Base-by-base conservation (phyloP, 805 yeast species). In the Alloascoidea hylecoeti region DNA sequence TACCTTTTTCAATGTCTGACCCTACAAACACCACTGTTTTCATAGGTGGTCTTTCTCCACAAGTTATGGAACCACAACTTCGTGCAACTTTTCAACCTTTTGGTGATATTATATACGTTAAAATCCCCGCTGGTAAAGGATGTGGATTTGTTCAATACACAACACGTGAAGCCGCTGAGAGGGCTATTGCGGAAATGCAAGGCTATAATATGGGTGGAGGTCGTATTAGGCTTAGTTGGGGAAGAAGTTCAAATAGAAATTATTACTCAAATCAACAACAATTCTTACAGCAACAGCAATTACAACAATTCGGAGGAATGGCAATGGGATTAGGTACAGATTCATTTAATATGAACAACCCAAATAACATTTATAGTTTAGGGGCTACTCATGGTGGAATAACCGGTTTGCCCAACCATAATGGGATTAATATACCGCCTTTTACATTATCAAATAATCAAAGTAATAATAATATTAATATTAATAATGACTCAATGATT, bases 141-240 rank as follows among this genome's bases (percentile, higher is more conserved):
- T 84, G 95, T 58, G 95, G 95, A 1, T 85, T 88, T 59, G 85
- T 86, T 39, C 94, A 83, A 56, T 86, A 71, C 53, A 71, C 75
- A 33, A 72, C 78, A 38, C 65, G 95, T 41, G 73, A 75, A 34
- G 75, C 84, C 46, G 96, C 96, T 1, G 96, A 88, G 57, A 68
- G 68, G 39, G 94, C 96, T 6, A 81, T 86, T 44, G 65, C 73
- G 27, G 80, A 78, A 44, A 80, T 86, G 94, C 95, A 86, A 58
- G 95, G 95, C 5, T 83, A 75, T 52, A 84, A 85, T 28, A 78
- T 86, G 47, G 89, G 89, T 37, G 86, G 83, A 41, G 78, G 82
- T 41, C 68, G 89, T 43, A 76, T 86, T 37, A 67, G 95, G 48
- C 67, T 86, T 41, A 78, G 89, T 38, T 86, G 96, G 96, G 96